Conservation (phyloP, 768 basidiomycete species). For the Suillus cothurnatus region DNA sequence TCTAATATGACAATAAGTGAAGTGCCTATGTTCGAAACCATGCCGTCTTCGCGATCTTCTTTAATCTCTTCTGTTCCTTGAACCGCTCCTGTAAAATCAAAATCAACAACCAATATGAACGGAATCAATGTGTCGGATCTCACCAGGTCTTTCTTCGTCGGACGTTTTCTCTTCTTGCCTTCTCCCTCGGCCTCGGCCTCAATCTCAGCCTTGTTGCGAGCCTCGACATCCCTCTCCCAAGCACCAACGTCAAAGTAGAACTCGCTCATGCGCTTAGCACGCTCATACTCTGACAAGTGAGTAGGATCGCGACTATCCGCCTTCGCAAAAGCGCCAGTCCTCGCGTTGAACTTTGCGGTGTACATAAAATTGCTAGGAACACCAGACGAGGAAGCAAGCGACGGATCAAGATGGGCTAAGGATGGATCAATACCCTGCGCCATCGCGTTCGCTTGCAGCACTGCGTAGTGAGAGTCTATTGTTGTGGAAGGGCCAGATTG, state of each 20-base stretch:
- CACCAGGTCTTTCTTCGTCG: conserved; percentile 84
- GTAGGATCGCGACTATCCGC: conserved; percentile 69
- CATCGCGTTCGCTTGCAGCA: conserved; percentile 68
- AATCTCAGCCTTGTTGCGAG: conserved; percentile 36
- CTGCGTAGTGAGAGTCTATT: conserved; percentile 42
- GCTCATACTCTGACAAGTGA: conserved; percentile 80
- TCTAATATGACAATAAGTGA: background rate
- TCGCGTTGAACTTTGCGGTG: conserved; percentile 79
- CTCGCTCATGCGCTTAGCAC: conserved; percentile 79
- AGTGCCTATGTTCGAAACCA: conserved; percentile 69
- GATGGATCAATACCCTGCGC: conserved; percentile 85
- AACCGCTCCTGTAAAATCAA: conserved; percentile 65
- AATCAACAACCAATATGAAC: conserved; percentile 8
- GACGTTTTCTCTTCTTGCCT: conserved; percentile 75
- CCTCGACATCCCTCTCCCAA: conserved; percentile 74
- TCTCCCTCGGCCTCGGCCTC: conserved; percentile 51
- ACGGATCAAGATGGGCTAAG: conserved; percentile 79
- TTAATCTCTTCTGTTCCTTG: conserved; percentile 77
- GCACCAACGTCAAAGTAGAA: conserved; percentile 85
- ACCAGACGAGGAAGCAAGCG: conserved; percentile 46
- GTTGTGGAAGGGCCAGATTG: conserved; percentile 25
- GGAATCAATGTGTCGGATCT: conserved; percentile 29
- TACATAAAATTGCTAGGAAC: conserved; percentile 43
- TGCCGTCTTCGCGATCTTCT: conserved; percentile 88
- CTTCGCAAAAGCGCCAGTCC: conserved; percentile 75